Evolutionary conservation across 441 rosid species (phyloP), one percentile per base, ranked within the genome.

Genomic region (Eruca vesicaria): DNA sequence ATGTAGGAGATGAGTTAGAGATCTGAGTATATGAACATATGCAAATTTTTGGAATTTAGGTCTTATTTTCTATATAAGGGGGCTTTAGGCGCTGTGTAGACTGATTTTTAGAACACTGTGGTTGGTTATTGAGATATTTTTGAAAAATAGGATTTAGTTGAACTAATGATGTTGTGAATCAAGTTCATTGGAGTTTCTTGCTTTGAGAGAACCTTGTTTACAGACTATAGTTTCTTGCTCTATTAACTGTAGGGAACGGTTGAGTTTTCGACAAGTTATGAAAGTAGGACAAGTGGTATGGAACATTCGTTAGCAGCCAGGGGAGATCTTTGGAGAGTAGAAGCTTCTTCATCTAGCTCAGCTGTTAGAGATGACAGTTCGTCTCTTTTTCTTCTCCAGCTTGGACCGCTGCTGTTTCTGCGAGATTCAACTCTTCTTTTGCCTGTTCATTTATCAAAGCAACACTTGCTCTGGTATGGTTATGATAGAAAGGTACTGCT

Each of bases 381-480:
- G n/a, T 88, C 97, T 65, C 93, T 90, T 80, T 93, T 90, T 75
- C 97, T 95, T 52, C 77, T 95, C 60, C 98, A 95, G 84, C 97
- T 95, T 50, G 99, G 98, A 43, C 98, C 99, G 11, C 75, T 95
- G 15, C 85, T 95, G 14, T 90, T 93, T 71, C 87, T 95, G 36
- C 93, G 99, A 1, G 97, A 90, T 75, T 81, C 95, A 5, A 95
- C 99, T 50, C 90, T 95, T 78, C 96, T 91, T 78, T 84, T 93
- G 4, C 99, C 98, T 4, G 82, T 91, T 79, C 99, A 95, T 83
- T 82, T 90, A 68, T 93, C 99, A 78, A 95, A 95, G 87, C 97
- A 91, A 64, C 95, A 95, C 86, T 78, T 95, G 87, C 97, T 95
- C 56, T 95, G 98, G 99, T 95, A 95, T 75, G 98, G 99, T 2